phyloP scores from a whole-genome alignment of 75 land plant species.

The Pseudotsuga menziesii region DNA sequence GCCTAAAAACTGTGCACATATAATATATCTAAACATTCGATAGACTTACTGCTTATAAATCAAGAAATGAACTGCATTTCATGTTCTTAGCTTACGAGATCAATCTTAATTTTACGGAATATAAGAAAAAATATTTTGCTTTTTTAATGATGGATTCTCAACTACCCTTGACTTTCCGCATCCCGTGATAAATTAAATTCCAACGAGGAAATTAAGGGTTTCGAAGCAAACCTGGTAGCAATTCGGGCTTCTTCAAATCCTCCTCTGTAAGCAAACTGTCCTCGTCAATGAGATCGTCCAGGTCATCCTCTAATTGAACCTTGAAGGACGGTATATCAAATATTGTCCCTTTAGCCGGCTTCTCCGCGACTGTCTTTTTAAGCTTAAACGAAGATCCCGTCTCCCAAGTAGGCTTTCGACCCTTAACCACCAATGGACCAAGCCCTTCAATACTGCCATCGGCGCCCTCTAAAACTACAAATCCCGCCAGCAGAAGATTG shows the following conservation, averaged over 20 bases:
- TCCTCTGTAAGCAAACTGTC: conserved; percentile 93
- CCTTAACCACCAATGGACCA: conserved; percentile 38
- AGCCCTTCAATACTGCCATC: conserved; percentile 8
- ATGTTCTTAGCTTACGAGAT: too few species aligned
- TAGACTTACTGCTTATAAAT: too few species aligned
- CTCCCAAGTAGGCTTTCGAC: conserved; percentile 84
- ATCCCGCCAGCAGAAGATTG: conserved; percentile 62
- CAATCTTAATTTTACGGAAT: too few species aligned
- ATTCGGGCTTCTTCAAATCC: conserved; percentile 81
- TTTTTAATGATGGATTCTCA: too few species aligned
- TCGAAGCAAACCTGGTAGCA: conserved; percentile 31
- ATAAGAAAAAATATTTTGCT: too few species aligned
- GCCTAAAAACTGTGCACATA: too few species aligned
- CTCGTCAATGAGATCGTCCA: conserved; percentile 83
- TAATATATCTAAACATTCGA: too few species aligned
- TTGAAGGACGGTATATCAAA: conserved; percentile 23
- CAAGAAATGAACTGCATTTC: too few species aligned
- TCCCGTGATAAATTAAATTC: too few species aligned
- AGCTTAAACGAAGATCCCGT: conserved; percentile 78
- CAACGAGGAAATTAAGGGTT: neutral
- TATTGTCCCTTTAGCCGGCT: conserved; percentile 1
- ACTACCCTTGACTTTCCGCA: too few species aligned
- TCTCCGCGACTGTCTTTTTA: conserved; percentile 28
- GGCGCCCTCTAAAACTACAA: conserved; percentile 31
- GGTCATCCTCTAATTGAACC: conserved; percentile 54